phyloP scores from a whole-genome alignment of 768 basidiomycete species.

The Pleurotus eryngii region DNA sequence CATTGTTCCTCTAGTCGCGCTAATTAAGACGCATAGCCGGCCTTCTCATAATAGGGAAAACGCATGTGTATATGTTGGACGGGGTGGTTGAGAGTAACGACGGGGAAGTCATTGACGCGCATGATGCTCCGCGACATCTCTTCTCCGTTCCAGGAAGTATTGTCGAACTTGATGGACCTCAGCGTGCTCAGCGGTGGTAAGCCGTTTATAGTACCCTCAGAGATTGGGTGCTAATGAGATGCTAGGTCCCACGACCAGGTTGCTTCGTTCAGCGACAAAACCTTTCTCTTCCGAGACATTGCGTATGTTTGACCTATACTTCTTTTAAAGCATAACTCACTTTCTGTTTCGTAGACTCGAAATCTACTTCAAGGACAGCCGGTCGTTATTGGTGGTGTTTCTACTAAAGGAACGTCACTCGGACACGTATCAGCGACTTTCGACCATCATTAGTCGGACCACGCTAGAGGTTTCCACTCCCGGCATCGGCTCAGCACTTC shows the following conservation, averaged over 20 bases:
- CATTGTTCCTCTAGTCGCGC: no score
- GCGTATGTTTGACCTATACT: constrained; percentile 50
- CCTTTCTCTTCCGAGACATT: constrained; percentile 88
- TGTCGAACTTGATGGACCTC: constrained; percentile 75
- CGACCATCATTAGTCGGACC: constrained; percentile 41
- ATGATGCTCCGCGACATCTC: constrained; percentile 77
- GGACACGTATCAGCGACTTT: constrained; percentile 53
- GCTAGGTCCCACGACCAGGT: constrained; percentile 78
- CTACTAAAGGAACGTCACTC: constrained; percentile 62
- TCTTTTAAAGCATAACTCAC: background rate
- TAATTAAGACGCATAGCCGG: no score
- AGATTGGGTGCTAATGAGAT: no score
- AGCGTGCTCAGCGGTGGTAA: constrained; percentile 81
- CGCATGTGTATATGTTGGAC: constrained; percentile 87
- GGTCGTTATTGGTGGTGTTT: constrained; percentile 84
- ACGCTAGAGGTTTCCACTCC: constrained; percentile 44
- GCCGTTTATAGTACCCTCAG: constrained; percentile 11
- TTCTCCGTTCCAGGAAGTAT: constrained; percentile 85
- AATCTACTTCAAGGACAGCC: constrained; percentile 90
- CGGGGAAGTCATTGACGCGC: constrained; percentile 85
- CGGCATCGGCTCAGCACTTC: constrained; percentile 24
- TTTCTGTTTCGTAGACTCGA: constrained; percentile 61
- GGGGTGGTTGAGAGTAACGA: constrained; percentile 84
- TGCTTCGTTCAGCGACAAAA: constrained; percentile 72
- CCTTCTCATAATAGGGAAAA: constrained; percentile 80